Conservation (phyloP, 352 stramenopile genomes). For the Phytophthora lateralis region DNA sequence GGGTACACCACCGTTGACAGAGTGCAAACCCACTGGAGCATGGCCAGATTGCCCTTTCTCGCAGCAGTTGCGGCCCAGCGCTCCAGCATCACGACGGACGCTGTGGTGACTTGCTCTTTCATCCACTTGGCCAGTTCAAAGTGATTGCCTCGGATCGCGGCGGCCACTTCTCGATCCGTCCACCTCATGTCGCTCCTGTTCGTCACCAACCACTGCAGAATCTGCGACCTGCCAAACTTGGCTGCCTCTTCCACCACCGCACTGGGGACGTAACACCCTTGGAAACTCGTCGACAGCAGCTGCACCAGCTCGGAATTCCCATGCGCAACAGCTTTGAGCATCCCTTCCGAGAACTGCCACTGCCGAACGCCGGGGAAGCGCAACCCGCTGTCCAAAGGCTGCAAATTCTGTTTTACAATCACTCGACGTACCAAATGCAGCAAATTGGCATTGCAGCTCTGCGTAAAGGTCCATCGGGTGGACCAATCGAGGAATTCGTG, state of each 20-base stretch:
- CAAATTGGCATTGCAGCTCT: conserved; percentile 13
- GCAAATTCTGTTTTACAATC: background rate
- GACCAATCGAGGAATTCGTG: conserved; percentile 19
- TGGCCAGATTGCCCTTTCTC: conserved; percentile 9
- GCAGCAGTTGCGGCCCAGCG: conserved; percentile 9
- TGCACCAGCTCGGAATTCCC: conserved; percentile 15
- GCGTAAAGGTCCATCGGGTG: conserved; percentile 6
- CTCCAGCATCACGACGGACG: conserved; percentile 7
- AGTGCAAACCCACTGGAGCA: conserved; percentile 25
- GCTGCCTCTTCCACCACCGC: conserved; percentile 12
- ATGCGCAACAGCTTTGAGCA: background rate
- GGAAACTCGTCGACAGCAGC: conserved; percentile 10
- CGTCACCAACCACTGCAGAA: conserved; percentile 15
- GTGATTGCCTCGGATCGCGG: conserved; percentile 11
- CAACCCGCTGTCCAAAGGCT: conserved; percentile 8
- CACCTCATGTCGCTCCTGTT: conserved; percentile 9
- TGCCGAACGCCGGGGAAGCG: conserved; percentile 5
- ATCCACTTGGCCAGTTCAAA: conserved; percentile 23
- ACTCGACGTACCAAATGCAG: conserved; percentile 2
- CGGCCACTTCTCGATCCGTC: conserved; percentile 3
- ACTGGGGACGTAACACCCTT: conserved; percentile 1
- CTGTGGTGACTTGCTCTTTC: background rate
- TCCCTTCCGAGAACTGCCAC: conserved; percentile 19
- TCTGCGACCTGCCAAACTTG: background rate
- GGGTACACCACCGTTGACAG: conserved; percentile 1